Evolutionary conservation across 177 flowering plant species (phyloP).

Genomic region (Vitis hybrid): DNA sequence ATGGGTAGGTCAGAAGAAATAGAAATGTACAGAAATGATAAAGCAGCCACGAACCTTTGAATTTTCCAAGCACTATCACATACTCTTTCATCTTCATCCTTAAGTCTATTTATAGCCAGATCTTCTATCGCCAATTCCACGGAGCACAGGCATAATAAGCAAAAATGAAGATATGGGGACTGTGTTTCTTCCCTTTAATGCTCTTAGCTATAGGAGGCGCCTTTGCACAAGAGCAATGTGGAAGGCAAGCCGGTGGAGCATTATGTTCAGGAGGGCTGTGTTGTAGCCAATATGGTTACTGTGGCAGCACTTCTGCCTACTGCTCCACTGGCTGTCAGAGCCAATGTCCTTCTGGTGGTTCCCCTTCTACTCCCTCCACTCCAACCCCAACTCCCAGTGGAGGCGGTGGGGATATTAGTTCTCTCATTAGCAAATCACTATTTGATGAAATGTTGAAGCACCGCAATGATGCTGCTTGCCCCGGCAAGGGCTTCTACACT

Average conservation of each 20-base stretch:
- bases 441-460: slow-evolving; percentile 25
- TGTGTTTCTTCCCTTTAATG: too few relatives aligned
- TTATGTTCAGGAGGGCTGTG: slow-evolving; percentile 34
- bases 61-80: too few relatives aligned
- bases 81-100: too few relatives aligned
- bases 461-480: slow-evolving; percentile 24
- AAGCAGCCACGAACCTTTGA: too few relatives aligned
- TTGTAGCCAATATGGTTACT: slow-evolving; percentile 40
- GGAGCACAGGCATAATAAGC: too few relatives aligned
- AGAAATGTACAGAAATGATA: too few relatives aligned
- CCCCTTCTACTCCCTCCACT: too few relatives aligned
- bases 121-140: too few relatives aligned
- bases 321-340: slow-evolving; percentile 35
- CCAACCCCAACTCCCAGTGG: not conserved
- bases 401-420: slow-evolving; percentile 14
- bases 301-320: slow-evolving; percentile 26
- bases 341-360: slow-evolving; percentile 21
- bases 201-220: too few relatives aligned
- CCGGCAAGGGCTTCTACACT: slow-evolving; percentile 34
- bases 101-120: too few relatives aligned
- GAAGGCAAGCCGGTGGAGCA: slow-evolving; percentile 29
- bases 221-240: slow-evolving; percentile 28
- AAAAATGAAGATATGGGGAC: too few relatives aligned
- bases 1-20: too few relatives aligned
- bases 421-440: slow-evolving; percentile 16